Percentiles rank a stretch among this genome's conserved stretches.
Evolutionary conservation across 306 rosid genomes (phyloP).

Genomic region (Fragaria iinumae): DNA sequence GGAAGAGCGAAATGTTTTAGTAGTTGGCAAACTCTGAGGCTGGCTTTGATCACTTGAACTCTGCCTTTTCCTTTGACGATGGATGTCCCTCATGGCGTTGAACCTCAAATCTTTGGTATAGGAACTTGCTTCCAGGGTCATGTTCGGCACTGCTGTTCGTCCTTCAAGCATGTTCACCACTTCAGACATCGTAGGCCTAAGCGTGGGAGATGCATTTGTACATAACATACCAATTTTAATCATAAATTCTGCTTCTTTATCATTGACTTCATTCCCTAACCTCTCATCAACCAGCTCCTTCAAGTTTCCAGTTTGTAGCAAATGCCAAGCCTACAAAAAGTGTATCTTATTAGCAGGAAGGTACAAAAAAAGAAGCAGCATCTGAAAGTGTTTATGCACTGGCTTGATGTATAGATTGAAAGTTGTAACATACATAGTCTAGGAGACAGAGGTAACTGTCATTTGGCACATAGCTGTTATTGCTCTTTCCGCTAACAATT

Average conservation of each 20-base stretch:
- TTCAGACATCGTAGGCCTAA: constrained; percentile 62
- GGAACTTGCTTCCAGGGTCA: constrained; percentile 37
- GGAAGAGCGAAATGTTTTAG: constrained; percentile 34
- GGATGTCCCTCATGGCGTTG: constrained; percentile 64
- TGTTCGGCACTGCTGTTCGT: constrained; percentile 37
- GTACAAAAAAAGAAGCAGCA: background rate
- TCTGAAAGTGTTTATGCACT: background rate
- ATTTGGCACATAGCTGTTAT: constrained; percentile 38
- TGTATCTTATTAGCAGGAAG: background rate
- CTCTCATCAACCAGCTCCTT: constrained; percentile 53
- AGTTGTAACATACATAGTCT: constrained; percentile 17
- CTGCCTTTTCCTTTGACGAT: constrained; percentile 21
- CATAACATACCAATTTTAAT: constrained; percentile 49
- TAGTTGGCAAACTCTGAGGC: constrained; percentile 30
- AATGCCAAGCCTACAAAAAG: constrained; percentile 45
- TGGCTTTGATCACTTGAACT: constrained; percentile 36
- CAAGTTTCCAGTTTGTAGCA: constrained; percentile 44
- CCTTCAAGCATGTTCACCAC: constrained; percentile 68
- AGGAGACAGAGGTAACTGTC: background rate
- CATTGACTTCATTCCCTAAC: constrained; percentile 32
- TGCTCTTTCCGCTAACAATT: constrained; percentile 46
- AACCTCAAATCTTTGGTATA: constrained; percentile 51
- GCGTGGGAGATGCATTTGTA: constrained; percentile 50
- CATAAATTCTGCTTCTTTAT: constrained; percentile 42
- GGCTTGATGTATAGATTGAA: background rate